Evolutionary conservation across 2,329 filamentous ascomycete genomes (phyloP), one percentile per base, ranked within the genome.

Genomic region (Pseudocercospora fijiensis): DNA sequence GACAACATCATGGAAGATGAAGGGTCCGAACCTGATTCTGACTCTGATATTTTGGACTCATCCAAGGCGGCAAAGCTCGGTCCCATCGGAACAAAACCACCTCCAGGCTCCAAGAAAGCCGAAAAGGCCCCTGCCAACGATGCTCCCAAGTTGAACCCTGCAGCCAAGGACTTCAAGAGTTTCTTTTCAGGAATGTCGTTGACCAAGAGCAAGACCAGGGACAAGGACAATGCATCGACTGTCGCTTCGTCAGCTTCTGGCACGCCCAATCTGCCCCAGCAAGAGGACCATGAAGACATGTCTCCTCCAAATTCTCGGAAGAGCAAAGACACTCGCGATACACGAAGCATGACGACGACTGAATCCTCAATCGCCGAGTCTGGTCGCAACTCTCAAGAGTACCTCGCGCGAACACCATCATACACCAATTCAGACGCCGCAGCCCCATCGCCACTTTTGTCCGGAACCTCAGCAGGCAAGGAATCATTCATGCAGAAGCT

Each of bases 151-250:
- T 83, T 98, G 27, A 98, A 99, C 72, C 95, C 95, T 7, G 86
- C 91, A 6, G 95, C 94, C 0, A 93, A 93, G 8, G 91, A 90
- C 0, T 98, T 98, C 75, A 94, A 90, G 77, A 88, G 84, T 9
- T 84, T 88, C 41, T 86, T 95, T 63, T 67, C 67, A 1, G 78
- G 71, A 76, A 80, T 71, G 76, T 77, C 65, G 72, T 62, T 69
- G 13, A 77, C 69, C 58, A 74, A 76, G 62, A 56, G 52, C 13
- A 77, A 77, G 65, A 76, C 74, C 58, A 78, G 76, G 53, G 77
- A 75, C 65, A 65, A 76, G 33, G 63, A 65, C 45, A 58, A 61
- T 20, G 53, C 59, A n/a, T 61, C 57, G 5, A 57, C 64, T 51
- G 60, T 68, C 57, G 58, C 68, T 37, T 61, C 65, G 57, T 65